These are phyloP conservation scores for Hibiscus mutabilis DNA, from an alignment of 345 rosid genomes.

Conservation along the genomic window DNA sequence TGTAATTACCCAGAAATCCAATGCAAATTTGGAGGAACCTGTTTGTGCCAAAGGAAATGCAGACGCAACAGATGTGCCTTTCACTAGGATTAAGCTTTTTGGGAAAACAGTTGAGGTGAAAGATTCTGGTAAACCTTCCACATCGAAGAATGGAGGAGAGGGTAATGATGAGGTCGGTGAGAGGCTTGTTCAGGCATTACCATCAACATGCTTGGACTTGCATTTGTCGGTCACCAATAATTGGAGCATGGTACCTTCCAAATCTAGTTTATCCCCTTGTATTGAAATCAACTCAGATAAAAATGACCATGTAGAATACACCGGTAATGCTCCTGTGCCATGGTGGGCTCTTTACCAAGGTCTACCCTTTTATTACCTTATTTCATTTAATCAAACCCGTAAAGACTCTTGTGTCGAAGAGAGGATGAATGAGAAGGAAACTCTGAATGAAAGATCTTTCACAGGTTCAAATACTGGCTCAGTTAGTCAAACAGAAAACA, in stretches of 20 bases:
- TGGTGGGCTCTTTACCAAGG: slow-evolving; percentile 16
- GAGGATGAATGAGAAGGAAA: slow-evolving; percentile 22
- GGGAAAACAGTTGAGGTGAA: slow-evolving; percentile 48
- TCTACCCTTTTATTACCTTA: slow-evolving; percentile 11
- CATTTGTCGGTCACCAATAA: slow-evolving; percentile 22
- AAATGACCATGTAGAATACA: slow-evolving; percentile 8
- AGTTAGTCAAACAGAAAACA: slow-evolving; percentile 24
- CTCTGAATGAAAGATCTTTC: slow-evolving; percentile 32
- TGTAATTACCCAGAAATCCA: slow-evolving; percentile 22
- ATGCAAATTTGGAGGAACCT: slow-evolving; percentile 16
- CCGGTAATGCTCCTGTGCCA: slow-evolving; percentile 14
- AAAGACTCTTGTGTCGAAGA: slow-evolving; percentile 1
- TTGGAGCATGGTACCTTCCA: neutral
- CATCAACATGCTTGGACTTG: slow-evolving; percentile 22
- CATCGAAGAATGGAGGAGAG: slow-evolving; percentile 5
- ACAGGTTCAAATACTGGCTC: slow-evolving; percentile 37
- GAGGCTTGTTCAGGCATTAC: slow-evolving; percentile 1
- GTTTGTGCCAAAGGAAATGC: slow-evolving; percentile 15
- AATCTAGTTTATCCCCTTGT: neutral
- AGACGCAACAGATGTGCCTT: slow-evolving; percentile 9
- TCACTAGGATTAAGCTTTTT: slow-evolving; percentile 51
- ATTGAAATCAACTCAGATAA: slow-evolving; percentile 14
- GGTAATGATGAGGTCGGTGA: slow-evolving; percentile 12
- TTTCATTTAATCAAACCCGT: slow-evolving; percentile 16
- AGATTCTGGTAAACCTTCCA: slow-evolving; percentile 21